These are phyloP conservation scores for Coccomyxa sp. DNA, from an alignment of 139 green algal genomes.

Conservation along the genomic window DNA sequence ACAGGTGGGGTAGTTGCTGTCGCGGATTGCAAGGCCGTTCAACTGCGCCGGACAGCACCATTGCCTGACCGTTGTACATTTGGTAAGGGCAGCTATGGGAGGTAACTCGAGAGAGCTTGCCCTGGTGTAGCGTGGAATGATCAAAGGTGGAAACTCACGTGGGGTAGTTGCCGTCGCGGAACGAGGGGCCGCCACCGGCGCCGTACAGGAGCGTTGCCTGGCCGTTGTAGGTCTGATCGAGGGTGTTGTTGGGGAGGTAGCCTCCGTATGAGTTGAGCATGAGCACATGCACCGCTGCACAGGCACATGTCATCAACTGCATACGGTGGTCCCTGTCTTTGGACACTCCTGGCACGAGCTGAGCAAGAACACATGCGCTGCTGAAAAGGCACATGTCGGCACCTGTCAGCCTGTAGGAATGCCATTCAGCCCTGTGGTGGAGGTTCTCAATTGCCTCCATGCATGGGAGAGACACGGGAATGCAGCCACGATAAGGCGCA, in stretches of 20 bases:
- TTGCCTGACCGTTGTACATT: too few relatives aligned
- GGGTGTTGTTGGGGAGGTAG: background rate
- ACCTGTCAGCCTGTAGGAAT: background rate
- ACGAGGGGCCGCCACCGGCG: background rate
- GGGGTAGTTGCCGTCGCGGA: background rate
- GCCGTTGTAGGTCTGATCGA: background rate
- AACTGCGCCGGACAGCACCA: too few relatives aligned
- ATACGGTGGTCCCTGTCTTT: too few relatives aligned
- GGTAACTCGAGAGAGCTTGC: too few relatives aligned
- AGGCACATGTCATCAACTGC: too few relatives aligned
- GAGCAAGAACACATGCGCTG: background rate
- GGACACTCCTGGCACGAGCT: too few relatives aligned
- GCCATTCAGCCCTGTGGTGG: background rate
- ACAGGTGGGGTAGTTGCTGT: too few relatives aligned
- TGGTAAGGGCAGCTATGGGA: too few relatives aligned
- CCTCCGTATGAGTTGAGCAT: constrained; percentile 3
- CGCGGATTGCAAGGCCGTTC: too few relatives aligned
- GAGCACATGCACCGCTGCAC: background rate
- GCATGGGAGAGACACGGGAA: background rate
- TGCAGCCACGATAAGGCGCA: too few relatives aligned
- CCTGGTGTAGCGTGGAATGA: too few relatives aligned
- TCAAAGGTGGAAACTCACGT: background rate
- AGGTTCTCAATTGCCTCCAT: background rate
- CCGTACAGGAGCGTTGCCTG: background rate
- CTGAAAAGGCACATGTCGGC: background rate